These are phyloP conservation scores for Skeletonema potamos DNA, from an alignment of 108 stramenopile species.

Conservation along the genomic window DNA sequence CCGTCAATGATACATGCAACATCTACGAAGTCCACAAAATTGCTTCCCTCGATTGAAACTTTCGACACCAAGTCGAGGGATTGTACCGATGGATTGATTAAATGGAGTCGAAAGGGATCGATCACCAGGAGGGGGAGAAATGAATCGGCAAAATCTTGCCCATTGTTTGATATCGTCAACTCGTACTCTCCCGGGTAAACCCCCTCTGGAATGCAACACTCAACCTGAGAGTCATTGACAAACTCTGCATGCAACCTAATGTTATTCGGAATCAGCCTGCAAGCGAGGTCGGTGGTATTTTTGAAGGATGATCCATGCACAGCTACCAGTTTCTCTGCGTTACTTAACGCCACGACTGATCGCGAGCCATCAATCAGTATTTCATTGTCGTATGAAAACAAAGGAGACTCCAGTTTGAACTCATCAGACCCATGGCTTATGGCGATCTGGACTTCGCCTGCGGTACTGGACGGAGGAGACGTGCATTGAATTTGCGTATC, in stretches of 20 bases:
- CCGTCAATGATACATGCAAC: slow-evolving; percentile 21
- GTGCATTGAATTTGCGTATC: slow-evolving; percentile 13
- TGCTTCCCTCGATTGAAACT: slow-evolving; percentile 18
- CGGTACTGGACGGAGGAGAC: not conserved
- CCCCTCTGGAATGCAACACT: slow-evolving; percentile 19
- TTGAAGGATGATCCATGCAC: slow-evolving; percentile 24
- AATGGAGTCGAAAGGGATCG: slow-evolving; percentile 28
- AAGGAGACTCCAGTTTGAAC: slow-evolving; percentile 6
- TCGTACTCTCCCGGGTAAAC: slow-evolving; percentile 21
- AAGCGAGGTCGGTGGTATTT: slow-evolving; percentile 14
- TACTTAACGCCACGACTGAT: slow-evolving; percentile 10
- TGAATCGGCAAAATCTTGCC: slow-evolving; percentile 25
- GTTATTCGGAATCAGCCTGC: slow-evolving; percentile 5
- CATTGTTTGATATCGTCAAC: slow-evolving; percentile 31
- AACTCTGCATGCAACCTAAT: slow-evolving; percentile 11
- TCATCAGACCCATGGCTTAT: slow-evolving; percentile 27
- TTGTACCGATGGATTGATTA: slow-evolving; percentile 11
- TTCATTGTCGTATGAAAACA: slow-evolving; percentile 29
- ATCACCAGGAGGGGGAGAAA: slow-evolving; percentile 10
- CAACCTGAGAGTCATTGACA: slow-evolving; percentile 15
- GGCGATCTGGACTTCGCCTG: slow-evolving; percentile 18
- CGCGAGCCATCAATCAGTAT: slow-evolving; percentile 6
- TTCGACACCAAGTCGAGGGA: not conserved
- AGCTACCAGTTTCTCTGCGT: not conserved
- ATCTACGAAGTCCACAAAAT: slow-evolving; percentile 25